A percentile compares a stretch with the other conserved stretches of the same genome.
phyloP scores from a whole-genome alignment of 352 stramenopile species.

The Globisporangium carolinianum region DNA sequence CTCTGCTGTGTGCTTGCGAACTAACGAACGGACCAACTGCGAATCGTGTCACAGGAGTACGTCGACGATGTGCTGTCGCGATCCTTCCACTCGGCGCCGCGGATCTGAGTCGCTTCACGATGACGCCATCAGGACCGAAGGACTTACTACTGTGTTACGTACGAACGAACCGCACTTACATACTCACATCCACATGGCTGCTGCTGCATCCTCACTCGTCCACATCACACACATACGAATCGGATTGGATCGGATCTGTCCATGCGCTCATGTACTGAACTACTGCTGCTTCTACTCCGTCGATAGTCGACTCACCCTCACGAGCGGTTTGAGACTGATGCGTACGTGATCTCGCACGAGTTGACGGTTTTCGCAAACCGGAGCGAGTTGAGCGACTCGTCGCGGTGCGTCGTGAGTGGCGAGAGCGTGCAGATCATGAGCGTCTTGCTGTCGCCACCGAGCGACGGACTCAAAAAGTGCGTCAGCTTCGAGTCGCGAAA shows the following conservation, averaged over 20 bases:
- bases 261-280: no score
- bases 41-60: constrained; percentile 38
- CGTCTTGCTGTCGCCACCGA: constrained; percentile 84
- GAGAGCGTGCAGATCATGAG: constrained; percentile 90
- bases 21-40: not conserved
- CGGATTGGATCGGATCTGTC: not conserved
- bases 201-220: not conserved
- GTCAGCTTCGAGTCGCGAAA: constrained; percentile 90
- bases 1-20: not conserved
- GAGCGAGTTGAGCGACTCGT: constrained; percentile 84
- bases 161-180: not conserved
- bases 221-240: not conserved
- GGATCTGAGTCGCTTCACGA: constrained; percentile 4
- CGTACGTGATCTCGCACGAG: constrained; percentile 77
- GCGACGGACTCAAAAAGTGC: constrained; percentile 76
- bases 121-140: no score
- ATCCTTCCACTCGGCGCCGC: constrained; percentile 40
- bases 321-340: constrained; percentile 41
- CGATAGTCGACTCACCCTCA: not conserved
- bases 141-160: no score
- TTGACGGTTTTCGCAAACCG: constrained; percentile 87
- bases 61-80: constrained; percentile 35
- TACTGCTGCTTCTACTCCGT: not conserved
- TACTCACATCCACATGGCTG: no score
- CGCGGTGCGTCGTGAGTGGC: constrained; percentile 57